These are phyloP conservation scores for Actinomortierella wolfii DNA, from an alignment of 371 early-diverging fungal genomes.

Conservation along the genomic window DNA sequence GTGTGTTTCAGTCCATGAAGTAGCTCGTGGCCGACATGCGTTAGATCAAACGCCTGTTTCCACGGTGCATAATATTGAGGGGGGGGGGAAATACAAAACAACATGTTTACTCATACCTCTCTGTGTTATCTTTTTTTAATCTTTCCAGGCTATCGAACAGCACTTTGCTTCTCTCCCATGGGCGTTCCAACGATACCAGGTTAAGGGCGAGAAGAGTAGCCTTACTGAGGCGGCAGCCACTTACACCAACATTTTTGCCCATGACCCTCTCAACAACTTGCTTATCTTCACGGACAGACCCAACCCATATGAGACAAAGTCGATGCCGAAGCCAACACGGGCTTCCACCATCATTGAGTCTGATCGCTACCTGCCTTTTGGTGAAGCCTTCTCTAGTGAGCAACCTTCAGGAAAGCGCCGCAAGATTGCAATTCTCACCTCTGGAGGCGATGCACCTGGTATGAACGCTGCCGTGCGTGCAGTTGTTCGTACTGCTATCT, in stretches of 20 bases:
- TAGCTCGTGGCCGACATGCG: too few species aligned
- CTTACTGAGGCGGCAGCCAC: neutral
- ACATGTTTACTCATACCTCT: too few species aligned
- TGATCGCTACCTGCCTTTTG: neutral
- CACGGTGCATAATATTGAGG: too few species aligned
- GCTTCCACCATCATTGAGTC: conserved; percentile 6
- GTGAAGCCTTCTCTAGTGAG: conserved; percentile 6
- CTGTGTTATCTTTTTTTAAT: too few species aligned
- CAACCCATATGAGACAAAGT: conserved; percentile 49
- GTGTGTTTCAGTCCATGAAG: too few species aligned
- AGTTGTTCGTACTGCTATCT: conserved; percentile 90
- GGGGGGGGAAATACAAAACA: too few species aligned
- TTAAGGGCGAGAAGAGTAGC: too few species aligned
- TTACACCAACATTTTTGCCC: conserved; percentile 57
- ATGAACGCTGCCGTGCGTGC: conserved; percentile 99
- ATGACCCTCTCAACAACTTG: conserved; percentile 81
- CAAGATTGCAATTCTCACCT: conserved; percentile 91
- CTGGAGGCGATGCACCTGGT: conserved; percentile 99
- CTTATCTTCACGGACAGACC: conserved; percentile 67
- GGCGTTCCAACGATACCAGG: conserved; percentile 37
- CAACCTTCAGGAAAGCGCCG: conserved; percentile 6
- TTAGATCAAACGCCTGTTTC: too few species aligned
- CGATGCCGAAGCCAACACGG: neutral
- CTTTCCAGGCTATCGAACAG: conserved; percentile 24
- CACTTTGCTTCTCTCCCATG: conserved; percentile 33